phyloP scores from a whole-genome alignment of 805 yeast species.

The Sugiyamaella qingdaonensis region DNA sequence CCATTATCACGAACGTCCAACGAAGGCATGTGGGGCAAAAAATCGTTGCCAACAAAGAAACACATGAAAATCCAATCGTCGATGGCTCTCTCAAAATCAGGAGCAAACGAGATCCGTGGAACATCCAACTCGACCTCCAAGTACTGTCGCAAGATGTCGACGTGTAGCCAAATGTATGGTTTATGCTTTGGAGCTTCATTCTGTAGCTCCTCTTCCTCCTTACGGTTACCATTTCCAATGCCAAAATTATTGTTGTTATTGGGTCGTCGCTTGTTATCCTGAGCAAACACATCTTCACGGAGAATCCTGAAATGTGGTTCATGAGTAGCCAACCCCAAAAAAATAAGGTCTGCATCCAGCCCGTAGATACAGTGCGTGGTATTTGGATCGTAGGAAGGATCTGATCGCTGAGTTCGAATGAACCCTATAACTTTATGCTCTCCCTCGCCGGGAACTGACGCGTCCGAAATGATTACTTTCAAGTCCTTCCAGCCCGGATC shows the following conservation, averaged over 20 bases:
- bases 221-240: conserved; percentile 40
- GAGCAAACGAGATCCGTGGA: conserved; percentile 64
- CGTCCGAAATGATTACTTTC: conserved; percentile 89
- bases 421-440: conserved; percentile 98
- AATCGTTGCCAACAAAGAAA: conserved; percentile 98
- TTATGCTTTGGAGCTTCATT: conserved; percentile 44
- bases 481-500: conserved; percentile 93
- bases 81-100: conserved; percentile 89
- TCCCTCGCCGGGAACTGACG: conserved; percentile 98
- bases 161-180: conserved; percentile 93
- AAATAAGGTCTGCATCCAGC: conserved; percentile 94
- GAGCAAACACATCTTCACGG: conserved; percentile 95
- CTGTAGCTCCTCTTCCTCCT: conserved; percentile 29
- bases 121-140: conserved; percentile 73
- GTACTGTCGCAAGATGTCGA: conserved; percentile 82
- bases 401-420: conserved; percentile 82
- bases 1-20: conserved; percentile 94
- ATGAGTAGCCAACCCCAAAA: conserved; percentile 93
- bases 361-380: conserved; percentile 97
- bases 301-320: conserved; percentile 94
- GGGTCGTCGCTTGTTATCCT: conserved; percentile 41
- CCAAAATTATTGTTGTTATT: conserved; percentile 28
- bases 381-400: conserved; percentile 84
- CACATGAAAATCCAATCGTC: conserved; percentile 99
- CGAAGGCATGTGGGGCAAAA: conserved; percentile 92